Conservation (phyloP, 2,329 filamentous ascomycete genomes). For the Arthrobotrys megalospora region DNA sequence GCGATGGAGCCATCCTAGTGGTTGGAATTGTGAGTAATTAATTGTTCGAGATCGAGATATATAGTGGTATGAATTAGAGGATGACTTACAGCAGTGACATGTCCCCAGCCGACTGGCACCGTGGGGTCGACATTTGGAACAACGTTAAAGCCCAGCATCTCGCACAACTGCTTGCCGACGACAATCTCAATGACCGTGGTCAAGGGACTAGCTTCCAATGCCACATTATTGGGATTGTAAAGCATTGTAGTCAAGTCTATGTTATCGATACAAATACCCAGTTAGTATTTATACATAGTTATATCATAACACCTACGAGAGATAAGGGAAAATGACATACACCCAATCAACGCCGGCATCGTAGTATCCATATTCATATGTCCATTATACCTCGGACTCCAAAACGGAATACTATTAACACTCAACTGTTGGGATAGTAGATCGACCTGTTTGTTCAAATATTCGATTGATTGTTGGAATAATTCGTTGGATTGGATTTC, state of each 20-base stretch:
- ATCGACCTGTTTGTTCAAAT: no score
- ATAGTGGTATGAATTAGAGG: no score
- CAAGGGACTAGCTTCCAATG: conserved; percentile 70
- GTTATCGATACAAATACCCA: not conserved
- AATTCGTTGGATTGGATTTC: conserved; percentile 65
- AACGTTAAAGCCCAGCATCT: conserved; percentile 69
- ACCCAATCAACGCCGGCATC: conserved; percentile 56
- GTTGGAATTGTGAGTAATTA: no score
- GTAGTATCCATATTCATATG: conserved; percentile 68
- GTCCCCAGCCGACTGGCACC: conserved; percentile 68
- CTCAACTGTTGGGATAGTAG: conserved; percentile 66
- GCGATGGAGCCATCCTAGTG: conserved; percentile 67
- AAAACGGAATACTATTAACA: conserved; percentile 69
- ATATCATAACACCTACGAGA: no score
- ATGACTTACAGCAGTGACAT: conserved; percentile 65
- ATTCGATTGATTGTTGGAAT: no score
- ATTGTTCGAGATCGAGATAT: not conserved
- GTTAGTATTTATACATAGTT: no score
- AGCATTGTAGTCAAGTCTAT: conserved; percentile 70
- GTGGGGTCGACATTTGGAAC: conserved; percentile 63
- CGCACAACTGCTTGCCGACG: conserved; percentile 70
- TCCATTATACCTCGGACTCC: conserved; percentile 70
- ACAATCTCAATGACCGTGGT: conserved; percentile 69
- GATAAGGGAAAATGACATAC: not conserved
- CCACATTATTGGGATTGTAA: conserved; percentile 71